Percentiles rank a stretch among this genome's conserved stretches.
These are phyloP conservation scores for Xanthoparmelia taractica DNA, from an alignment of 495 filamentous ascomycete genomes.

Conservation along the genomic window DNA sequence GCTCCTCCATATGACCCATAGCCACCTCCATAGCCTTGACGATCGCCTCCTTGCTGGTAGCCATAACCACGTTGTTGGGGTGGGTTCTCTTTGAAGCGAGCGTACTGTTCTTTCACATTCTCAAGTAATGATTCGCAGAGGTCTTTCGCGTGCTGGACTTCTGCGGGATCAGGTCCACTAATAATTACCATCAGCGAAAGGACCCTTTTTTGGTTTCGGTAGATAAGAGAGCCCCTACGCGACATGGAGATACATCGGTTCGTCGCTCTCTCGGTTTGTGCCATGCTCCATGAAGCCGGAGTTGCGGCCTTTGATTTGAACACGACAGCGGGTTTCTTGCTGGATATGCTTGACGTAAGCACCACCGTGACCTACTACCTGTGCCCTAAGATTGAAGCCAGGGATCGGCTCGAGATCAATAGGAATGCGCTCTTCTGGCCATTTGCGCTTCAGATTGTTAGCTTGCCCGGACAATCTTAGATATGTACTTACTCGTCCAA, in stretches of 20 bases:
- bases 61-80: slow-evolving; percentile 46
- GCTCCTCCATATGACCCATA: slow-evolving; percentile 37
- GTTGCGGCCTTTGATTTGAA: slow-evolving; percentile 96
- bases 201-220: background rate
- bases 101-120: slow-evolving; percentile 79
- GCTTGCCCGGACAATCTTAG: slow-evolving; percentile 1
- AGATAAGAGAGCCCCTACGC: slow-evolving; percentile 53
- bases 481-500: slow-evolving; percentile 64
- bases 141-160: slow-evolving; percentile 80
- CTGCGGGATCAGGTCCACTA: slow-evolving; percentile 77
- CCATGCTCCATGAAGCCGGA: slow-evolving; percentile 86
- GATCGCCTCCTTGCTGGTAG: slow-evolving; percentile 30
- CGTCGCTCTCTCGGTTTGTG: slow-evolving; percentile 81
- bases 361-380: slow-evolving; percentile 89
- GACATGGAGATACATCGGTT: slow-evolving; percentile 91
- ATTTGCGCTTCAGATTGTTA: slow-evolving; percentile 70
- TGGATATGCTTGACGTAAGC: slow-evolving; percentile 97
- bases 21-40: slow-evolving; percentile 28
- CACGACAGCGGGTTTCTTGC: slow-evolving; percentile 83
- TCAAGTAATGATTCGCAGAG: slow-evolving; percentile 78
- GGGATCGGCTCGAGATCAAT: slow-evolving; percentile 83
- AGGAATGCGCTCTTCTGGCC: slow-evolving; percentile 91
- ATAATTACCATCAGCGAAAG: slow-evolving; percentile 31
- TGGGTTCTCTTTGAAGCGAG: slow-evolving; percentile 79
- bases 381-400: slow-evolving; percentile 93